A percentile compares a stretch with the other conserved stretches of the same genome.
These are phyloP conservation scores for Phytophthora tentaculata DNA, from an alignment of 352 stramenopile genomes.

Conservation along the genomic window DNA sequence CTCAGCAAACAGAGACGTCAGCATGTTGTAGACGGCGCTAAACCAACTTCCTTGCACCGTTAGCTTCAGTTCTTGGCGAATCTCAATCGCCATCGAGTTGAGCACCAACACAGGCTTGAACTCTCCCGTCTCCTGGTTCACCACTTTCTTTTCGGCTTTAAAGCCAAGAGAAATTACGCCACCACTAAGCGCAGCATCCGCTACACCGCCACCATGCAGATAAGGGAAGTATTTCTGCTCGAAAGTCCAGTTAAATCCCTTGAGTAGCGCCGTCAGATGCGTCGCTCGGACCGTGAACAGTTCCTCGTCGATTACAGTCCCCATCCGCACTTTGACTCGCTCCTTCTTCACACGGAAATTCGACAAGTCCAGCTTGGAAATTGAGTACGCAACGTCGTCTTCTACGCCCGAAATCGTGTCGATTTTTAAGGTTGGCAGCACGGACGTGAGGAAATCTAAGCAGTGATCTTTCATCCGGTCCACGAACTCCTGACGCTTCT, in stretches of 20 bases:
- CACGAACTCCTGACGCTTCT: slow-evolving; percentile 82
- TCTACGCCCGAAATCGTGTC: slow-evolving; percentile 82
- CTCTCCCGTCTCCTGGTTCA: slow-evolving; percentile 64
- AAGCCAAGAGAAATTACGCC: slow-evolving; percentile 84
- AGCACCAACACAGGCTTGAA: slow-evolving; percentile 78
- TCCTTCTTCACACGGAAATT: slow-evolving; percentile 89
- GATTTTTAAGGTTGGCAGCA: slow-evolving; percentile 83
- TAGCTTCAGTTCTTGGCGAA: slow-evolving; percentile 84
- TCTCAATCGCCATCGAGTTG: slow-evolving; percentile 86
- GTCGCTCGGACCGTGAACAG: slow-evolving; percentile 81
- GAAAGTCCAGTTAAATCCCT: slow-evolving; percentile 88
- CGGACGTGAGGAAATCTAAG: slow-evolving; percentile 87
- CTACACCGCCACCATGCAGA: slow-evolving; percentile 75
- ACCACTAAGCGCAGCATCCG: slow-evolving; percentile 72
- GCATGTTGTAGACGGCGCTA: slow-evolving; percentile 84
- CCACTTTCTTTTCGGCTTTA: slow-evolving; percentile 76
- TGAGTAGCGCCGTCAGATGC: slow-evolving; percentile 78
- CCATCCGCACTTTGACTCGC: slow-evolving; percentile 85
- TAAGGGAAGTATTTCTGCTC: slow-evolving; percentile 89
- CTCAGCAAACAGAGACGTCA: slow-evolving; percentile 76
- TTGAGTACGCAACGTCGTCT: slow-evolving; percentile 78
- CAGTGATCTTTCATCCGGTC: slow-evolving; percentile 85
- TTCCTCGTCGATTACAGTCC: slow-evolving; percentile 79
- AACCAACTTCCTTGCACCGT: slow-evolving; percentile 88
- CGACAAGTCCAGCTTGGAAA: slow-evolving; percentile 82